These are phyloP conservation scores for Fusarium miscanthi DNA, from an alignment of 2,329 filamentous ascomycete genomes.

Conservation along the genomic window DNA sequence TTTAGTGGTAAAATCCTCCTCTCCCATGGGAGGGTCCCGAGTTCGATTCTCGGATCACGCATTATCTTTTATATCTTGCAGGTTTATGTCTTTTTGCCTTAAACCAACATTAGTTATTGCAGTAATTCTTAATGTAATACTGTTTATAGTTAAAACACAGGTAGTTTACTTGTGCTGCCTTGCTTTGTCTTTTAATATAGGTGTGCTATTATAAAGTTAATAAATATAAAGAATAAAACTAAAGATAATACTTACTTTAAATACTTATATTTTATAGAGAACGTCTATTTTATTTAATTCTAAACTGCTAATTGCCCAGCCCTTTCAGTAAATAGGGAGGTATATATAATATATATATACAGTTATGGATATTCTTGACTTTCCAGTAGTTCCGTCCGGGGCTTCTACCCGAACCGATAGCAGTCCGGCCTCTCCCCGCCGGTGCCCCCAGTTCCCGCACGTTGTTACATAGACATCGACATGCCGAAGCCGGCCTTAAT, in stretches of 20 bases:
- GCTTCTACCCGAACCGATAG: conserved; percentile 17
- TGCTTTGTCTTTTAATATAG: neutral
- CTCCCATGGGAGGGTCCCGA: conserved; percentile 53
- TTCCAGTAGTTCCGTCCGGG: neutral
- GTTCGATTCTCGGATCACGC: conserved; percentile 53
- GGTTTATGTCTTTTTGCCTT: neutral
- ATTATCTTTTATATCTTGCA: conserved; percentile 24
- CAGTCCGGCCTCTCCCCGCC: conserved; percentile 8
- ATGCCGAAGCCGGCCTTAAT: conserved; percentile 34
- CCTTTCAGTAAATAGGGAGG: neutral
- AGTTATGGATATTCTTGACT: neutral
- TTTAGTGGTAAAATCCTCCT: conserved; percentile 55
- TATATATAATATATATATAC: too few relatives aligned
- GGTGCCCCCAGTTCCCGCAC: conserved; percentile 19
- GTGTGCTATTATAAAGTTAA: neutral
- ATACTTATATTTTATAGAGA: neutral
- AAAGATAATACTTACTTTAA: neutral
- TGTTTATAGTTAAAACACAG: too few relatives aligned
- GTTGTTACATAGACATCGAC: conserved; percentile 9
- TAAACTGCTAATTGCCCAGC: neutral
- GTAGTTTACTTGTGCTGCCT: neutral
- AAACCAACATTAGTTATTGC: too few relatives aligned
- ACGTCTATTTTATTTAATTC: neutral
- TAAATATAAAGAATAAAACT: neutral
- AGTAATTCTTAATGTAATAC: neutral